These are phyloP conservation scores for Penicillium odoratum DNA, from an alignment of 495 filamentous ascomycete genomes.

Conservation along the genomic window DNA sequence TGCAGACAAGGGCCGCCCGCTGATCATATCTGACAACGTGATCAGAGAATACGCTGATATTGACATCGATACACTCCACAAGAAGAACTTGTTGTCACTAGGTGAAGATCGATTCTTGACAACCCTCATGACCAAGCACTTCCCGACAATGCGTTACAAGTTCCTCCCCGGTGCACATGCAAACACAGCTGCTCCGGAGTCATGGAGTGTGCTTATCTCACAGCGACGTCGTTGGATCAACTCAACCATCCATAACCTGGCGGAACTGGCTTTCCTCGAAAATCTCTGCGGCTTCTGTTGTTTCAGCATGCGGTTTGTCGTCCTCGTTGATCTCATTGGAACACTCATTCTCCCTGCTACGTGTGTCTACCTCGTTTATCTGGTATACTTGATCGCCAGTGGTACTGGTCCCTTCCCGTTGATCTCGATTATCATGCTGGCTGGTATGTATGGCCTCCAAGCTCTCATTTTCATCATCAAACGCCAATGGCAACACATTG, in stretches of 20 bases:
- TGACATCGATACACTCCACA: conserved; percentile 91
- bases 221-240: conserved; percentile 99
- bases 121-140: conserved; percentile 96
- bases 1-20: conserved; percentile 83
- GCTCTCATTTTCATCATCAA: conserved; percentile 94
- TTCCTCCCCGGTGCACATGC: conserved; percentile 92
- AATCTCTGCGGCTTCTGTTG: conserved; percentile 98
- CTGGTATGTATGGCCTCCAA: conserved; percentile 91
- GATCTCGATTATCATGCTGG: conserved; percentile 85
- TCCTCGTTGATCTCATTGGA: conserved; percentile 91
- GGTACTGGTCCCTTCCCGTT: conserved; percentile 75
- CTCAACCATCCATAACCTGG: conserved; percentile 94
- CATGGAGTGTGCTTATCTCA: conserved; percentile 88
- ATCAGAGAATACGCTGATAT: conserved; percentile 86
- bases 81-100: conserved; percentile 94
- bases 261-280: conserved; percentile 80
- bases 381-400: conserved; percentile 77
- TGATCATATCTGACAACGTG: conserved; percentile 87
- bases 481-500: conserved; percentile 95
- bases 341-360: conserved; percentile 93
- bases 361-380: conserved; percentile 84
- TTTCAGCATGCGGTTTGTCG: conserved; percentile 98
- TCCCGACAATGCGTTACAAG: conserved; percentile 93
- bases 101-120: conserved; percentile 98
- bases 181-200: conserved; percentile 88